A percentile compares a stretch with the other conserved stretches of the same genome.
Conservation (phyloP, 257 asterid species). For the Solanum medicagineum region DNA sequence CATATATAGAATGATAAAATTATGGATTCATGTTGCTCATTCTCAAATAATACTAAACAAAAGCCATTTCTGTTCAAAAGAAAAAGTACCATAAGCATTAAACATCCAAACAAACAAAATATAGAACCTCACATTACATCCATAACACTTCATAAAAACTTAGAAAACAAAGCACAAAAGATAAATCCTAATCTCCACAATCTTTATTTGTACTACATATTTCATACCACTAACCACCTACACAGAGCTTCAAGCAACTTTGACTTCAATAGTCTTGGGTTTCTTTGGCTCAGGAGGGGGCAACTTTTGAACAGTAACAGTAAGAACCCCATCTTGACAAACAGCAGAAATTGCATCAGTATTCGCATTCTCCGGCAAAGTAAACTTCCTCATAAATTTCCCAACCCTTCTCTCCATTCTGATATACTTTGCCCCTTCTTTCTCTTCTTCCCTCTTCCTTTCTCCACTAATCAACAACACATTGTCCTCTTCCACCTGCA, state of each 20-base stretch:
- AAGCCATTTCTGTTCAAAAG: too few species aligned
- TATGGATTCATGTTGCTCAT: neutral
- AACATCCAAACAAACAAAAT: neutral
- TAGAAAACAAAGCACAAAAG: neutral
- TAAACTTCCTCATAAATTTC: neutral
- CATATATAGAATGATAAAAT: neutral
- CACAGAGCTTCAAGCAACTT: neutral
- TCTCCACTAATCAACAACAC: neutral
- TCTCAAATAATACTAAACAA: too few species aligned
- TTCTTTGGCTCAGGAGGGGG: neutral
- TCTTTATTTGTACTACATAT: neutral
- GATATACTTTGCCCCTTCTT: neutral
- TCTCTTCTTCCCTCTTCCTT: neutral
- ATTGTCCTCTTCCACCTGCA: neutral
- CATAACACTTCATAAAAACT: too few species aligned
- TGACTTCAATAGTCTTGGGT: neutral
- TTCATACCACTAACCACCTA: neutral
- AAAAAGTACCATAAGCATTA: neutral
- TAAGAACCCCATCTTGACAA: neutral
- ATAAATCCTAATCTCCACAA: neutral
- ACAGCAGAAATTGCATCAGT: neutral
- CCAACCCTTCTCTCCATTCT: neutral
- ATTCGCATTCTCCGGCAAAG: neutral
- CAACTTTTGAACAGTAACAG: neutral
- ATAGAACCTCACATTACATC: neutral